A percentile compares a stretch with the other conserved stretches of the same genome.
Conservation (phyloP, 164 flowering plant species). For the Aristolochia contorta region DNA sequence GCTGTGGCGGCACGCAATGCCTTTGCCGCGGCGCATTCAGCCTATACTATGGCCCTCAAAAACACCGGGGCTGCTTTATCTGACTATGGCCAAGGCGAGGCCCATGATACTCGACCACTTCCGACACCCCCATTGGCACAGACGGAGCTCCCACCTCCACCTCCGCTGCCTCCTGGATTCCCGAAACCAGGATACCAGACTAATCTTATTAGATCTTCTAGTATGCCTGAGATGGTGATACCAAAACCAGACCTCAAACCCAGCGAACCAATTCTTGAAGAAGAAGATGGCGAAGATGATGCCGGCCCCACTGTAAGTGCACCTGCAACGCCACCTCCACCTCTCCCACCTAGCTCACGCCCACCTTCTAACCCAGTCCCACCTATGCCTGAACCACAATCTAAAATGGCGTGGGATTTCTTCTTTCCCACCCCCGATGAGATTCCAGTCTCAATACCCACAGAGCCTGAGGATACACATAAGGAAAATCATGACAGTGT, state of each 20-base stretch:
- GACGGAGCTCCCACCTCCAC: slow-evolving; percentile 64
- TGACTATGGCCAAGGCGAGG: slow-evolving; percentile 73
- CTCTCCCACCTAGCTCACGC: slow-evolving; percentile 13
- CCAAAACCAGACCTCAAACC: slow-evolving; percentile 14
- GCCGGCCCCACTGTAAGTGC: slow-evolving; percentile 26
- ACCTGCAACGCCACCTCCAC: slow-evolving; percentile 11
- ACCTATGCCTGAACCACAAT: slow-evolving; percentile 33
- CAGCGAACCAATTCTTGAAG: slow-evolving; percentile 22
- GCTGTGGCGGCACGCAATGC: slow-evolving; percentile 56
- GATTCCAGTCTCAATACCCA: slow-evolving; percentile 2
- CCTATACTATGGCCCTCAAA: slow-evolving; percentile 58
- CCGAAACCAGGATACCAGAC: neutral
- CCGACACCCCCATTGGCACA: slow-evolving; percentile 28
- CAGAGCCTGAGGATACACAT: slow-evolving; percentile 19
- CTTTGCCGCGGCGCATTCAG: slow-evolving; percentile 73
- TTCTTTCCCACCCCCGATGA: slow-evolving; percentile 20
- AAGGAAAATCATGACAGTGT: slow-evolving; percentile 19
- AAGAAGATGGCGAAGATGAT: slow-evolving; percentile 28
- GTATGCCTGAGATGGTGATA: slow-evolving; percentile 46
- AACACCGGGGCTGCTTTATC: slow-evolving; percentile 77
- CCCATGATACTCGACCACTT: slow-evolving; percentile 23
- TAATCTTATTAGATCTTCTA: slow-evolving; percentile 43
- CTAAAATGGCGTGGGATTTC: slow-evolving; percentile 62
- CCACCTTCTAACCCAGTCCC: slow-evolving; percentile 11
- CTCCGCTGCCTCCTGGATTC: slow-evolving; percentile 40